Base-by-base conservation (phyloP, 768 basidiomycete species). In the Tricholoma furcatifolium region DNA sequence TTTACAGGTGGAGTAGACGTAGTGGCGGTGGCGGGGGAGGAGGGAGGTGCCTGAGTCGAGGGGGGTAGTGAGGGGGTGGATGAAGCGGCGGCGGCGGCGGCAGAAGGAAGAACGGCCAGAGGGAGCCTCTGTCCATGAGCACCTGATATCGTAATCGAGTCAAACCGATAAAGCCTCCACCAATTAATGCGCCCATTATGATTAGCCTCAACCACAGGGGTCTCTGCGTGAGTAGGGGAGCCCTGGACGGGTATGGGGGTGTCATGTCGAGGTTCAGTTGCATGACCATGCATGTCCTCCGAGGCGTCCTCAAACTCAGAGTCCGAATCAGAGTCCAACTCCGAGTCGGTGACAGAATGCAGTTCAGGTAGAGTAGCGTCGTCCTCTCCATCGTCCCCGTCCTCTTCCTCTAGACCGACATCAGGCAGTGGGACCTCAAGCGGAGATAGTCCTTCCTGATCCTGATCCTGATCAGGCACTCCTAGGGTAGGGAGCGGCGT, bases 91-190 rank as follows among this genome's bases (percentile, higher is more conserved):
- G 27, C 27, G 7, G 7, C 27, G 27, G 27, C 27, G 27, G 27
- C 27, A 7, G 27, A 27, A 27, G 27, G 27, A 27, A 27, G 27
- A 27, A 27, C 27, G 3, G 27, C 27, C 3, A 27, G 3, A 27
- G 27, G 27, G 7, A 27, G 27, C 27, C 27, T 27, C 27, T 27
- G 27, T 27, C 27, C 27, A 7, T 27, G 27, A 4, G 27, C 27
- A 27, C 4, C 3, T 3, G 27, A 7, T 27, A 27, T 27, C 7
- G 27, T 4, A 27, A 27, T 27, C 27, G 27, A 27, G 27, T 86
- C 87, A 72, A 91, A 91, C n/a, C 88, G 80, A 63, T 90, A 90
- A 60, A 90, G 68, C 50, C 89, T 74, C 90, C 90, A 91, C 82
- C 88, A 88, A 62, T 91, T 91, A 52, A 91, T 77, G 15, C 79